Evolutionary conservation across 768 basidiomycete genomes (phyloP).

Genomic region (Kwoniella sp.): DNA sequence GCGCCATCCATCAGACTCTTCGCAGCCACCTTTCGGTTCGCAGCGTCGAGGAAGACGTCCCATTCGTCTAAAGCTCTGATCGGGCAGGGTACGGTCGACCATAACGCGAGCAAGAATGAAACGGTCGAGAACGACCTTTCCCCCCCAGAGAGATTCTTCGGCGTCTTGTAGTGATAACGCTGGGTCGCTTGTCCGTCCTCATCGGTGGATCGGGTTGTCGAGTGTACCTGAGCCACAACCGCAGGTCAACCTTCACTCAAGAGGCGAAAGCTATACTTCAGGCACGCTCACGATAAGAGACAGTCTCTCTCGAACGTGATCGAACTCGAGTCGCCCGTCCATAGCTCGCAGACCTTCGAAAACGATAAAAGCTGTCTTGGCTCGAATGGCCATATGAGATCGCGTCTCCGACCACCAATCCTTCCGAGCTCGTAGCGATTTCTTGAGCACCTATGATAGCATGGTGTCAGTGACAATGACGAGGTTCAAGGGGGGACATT

Average conservation of each 20-base stretch:
- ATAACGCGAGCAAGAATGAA: conserved; percentile 84
- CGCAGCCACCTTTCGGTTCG: conserved; percentile 77
- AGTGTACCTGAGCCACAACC: background rate
- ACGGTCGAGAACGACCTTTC: conserved; percentile 98
- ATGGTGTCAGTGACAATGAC: background rate
- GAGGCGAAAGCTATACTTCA: background rate
- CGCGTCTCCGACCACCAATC: conserved; percentile 82
- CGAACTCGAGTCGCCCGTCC: conserved; percentile 78
- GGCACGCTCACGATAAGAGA: conserved; percentile 19
- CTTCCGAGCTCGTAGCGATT: conserved; percentile 64
- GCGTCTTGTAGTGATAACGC: conserved; percentile 30
- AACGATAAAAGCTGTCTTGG: conserved; percentile 63
- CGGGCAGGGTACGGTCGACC: conserved; percentile 93
- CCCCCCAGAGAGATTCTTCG: conserved; percentile 63
- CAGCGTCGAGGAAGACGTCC: conserved; percentile 77
- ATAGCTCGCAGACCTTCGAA: conserved; percentile 83
- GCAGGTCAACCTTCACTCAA: background rate
- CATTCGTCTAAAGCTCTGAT: conserved; percentile 97
- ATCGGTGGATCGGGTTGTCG: conserved; percentile 55
- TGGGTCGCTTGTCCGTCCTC: conserved; percentile 62
- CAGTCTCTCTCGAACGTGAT: conserved; percentile 55
- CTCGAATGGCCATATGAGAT: conserved; percentile 77
- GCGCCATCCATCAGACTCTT: conserved; percentile 94
- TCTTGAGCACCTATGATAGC: conserved; percentile 59
- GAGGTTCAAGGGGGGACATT: too few relatives aligned